Evolutionary conservation across 306 rosid species (phyloP).

Genomic region (Carpinus viminea): DNA sequence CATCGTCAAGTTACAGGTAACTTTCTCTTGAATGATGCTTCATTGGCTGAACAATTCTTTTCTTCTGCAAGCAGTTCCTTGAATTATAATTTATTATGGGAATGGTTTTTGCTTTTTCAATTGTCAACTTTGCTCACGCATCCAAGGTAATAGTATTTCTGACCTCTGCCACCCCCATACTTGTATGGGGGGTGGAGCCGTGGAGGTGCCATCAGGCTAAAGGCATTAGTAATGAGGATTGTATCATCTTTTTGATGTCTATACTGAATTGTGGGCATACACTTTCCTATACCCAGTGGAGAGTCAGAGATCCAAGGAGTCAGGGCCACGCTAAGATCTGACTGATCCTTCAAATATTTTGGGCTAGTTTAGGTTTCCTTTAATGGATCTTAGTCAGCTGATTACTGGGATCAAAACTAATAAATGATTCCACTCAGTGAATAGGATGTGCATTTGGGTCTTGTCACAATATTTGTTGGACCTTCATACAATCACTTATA

Average conservation of each 20-base stretch:
- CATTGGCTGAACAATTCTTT: neutral
- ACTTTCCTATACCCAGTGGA: neutral
- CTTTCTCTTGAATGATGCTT: neutral
- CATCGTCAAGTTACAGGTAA: conserved; percentile 91
- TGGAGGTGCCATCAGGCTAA: neutral
- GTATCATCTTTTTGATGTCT: neutral
- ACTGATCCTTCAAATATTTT: neutral
- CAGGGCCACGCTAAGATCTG: neutral
- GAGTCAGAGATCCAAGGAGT: neutral
- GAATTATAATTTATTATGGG: neutral
- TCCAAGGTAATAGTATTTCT: neutral
- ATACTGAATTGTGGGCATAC: too few relatives aligned
- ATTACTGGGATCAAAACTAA: neutral
- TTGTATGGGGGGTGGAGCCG: neutral
- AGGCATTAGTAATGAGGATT: neutral
- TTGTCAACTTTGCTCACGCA: neutral
- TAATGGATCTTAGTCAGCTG: neutral
- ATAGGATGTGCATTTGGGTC: neutral
- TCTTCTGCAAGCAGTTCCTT: neutral
- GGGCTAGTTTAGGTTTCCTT: neutral
- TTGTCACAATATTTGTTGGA: neutral
- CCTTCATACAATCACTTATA: neutral
- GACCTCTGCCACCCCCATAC: neutral
- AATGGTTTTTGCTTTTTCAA: neutral
- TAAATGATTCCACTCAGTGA: neutral